These are phyloP conservation scores for Fonsecaea multimorphosa DNA, from an alignment of 2,329 filamentous ascomycete species.

Conservation along the genomic window DNA sequence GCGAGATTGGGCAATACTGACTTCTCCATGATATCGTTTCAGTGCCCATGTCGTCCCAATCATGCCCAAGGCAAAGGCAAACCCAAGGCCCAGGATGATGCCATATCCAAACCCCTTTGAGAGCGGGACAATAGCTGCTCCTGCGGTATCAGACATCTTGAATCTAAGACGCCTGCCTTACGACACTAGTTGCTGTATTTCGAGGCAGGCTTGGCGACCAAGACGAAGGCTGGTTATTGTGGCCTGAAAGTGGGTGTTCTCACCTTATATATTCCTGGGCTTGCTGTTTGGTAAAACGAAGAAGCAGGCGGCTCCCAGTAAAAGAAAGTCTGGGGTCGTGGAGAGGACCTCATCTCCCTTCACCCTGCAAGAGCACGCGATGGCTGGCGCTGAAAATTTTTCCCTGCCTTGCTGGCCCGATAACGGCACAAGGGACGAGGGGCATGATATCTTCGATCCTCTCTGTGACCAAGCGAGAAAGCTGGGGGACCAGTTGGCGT, in stretches of 20 bases:
- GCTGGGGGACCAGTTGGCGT: background rate
- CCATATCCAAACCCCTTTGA: conserved; percentile 71
- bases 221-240: background rate
- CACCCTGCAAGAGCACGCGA: conserved; percentile 5
- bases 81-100: conserved; percentile 75
- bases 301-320: background rate
- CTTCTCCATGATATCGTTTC: conserved; percentile 70
- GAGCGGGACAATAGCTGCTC: conserved; percentile 27
- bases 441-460: conserved; percentile 1
- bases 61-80: conserved; percentile 76
- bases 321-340: conserved; percentile 21
- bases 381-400: conserved; percentile 16
- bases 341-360: conserved; percentile 10
- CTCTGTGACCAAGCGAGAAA: conserved; percentile 1
- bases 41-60: conserved; percentile 74
- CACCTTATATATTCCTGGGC: background rate
- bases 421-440: conserved; percentile 20
- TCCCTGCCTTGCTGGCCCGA: conserved; percentile 12
- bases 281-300: background rate
- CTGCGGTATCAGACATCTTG: conserved; percentile 29
- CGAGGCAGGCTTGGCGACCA: background rate
- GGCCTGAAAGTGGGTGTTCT: background rate
- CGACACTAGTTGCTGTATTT: background rate
- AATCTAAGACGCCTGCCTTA: background rate
- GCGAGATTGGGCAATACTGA: background rate